Percentiles rank a stretch among this genome's conserved stretches.
phyloP scores from a whole-genome alignment of 164 flowering plant genomes.

The Annona cherimola region DNA sequence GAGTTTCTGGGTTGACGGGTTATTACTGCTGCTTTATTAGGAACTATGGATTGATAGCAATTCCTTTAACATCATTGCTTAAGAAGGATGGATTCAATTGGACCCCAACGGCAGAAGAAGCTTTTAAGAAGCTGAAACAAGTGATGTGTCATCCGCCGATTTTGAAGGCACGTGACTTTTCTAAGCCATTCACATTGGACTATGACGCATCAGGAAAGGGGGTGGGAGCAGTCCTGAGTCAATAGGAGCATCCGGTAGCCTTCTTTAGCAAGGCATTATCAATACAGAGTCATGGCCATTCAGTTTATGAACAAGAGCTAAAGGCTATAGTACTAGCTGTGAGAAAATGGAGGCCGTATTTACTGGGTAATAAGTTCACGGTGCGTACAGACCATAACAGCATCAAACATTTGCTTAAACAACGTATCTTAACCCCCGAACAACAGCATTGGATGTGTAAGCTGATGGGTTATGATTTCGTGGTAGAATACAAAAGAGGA shows the following conservation, averaged over 20 bases:
- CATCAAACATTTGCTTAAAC: background rate
- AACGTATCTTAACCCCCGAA: background rate
- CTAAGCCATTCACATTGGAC: background rate
- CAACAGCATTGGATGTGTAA: background rate
- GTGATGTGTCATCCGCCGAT: background rate
- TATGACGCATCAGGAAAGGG: background rate
- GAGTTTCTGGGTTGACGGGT: background rate
- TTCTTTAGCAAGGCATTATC: background rate
- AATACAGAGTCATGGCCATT: background rate
- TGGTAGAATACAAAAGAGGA: background rate
- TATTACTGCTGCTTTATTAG: background rate
- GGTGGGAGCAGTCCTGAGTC: background rate
- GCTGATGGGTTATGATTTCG: background rate
- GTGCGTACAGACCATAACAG: background rate
- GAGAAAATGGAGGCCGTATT: background rate
- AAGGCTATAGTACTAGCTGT: background rate
- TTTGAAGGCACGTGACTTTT: background rate
- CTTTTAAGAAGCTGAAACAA: background rate
- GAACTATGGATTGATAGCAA: background rate
- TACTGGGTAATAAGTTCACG: background rate
- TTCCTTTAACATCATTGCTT: background rate
- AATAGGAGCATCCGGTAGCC: background rate
- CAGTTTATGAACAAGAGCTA: background rate
- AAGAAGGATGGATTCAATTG: background rate
- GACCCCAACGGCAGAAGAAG: background rate